Conservation (phyloP, 331 rosid species). For the Quercus lobata region DNA sequence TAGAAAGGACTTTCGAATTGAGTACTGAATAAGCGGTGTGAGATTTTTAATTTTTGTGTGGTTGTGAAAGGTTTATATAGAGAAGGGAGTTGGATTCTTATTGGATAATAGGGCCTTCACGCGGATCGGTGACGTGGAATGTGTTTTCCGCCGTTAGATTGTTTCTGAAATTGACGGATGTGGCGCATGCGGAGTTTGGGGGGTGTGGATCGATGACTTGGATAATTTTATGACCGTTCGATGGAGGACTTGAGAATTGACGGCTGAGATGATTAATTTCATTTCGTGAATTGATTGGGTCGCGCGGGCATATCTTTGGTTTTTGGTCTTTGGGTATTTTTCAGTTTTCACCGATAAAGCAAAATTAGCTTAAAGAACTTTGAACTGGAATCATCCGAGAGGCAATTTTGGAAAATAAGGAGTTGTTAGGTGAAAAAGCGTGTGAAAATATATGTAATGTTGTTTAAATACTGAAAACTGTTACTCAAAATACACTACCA, state of each 20-base stretch:
- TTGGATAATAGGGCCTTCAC: background rate
- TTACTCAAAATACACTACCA: too few relatives aligned
- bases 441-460: too few relatives aligned
- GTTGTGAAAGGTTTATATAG: background rate
- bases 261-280: background rate
- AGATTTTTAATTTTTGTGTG: background rate
- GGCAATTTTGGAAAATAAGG: too few relatives aligned
- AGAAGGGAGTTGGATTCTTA: background rate
- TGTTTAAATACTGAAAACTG: too few relatives aligned
- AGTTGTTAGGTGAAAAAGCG: too few relatives aligned
- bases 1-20: too few relatives aligned
- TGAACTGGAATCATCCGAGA: too few relatives aligned
- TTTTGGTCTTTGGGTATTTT: background rate
- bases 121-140: constrained; percentile 21
- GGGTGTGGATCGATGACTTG: constrained; percentile 13
- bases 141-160: background rate
- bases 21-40: too few relatives aligned
- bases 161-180: background rate
- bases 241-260: background rate
- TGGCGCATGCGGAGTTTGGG: background rate
- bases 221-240: background rate
- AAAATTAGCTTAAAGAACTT: background rate
- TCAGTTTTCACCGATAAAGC: too few relatives aligned
- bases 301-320: background rate
- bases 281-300: background rate